Percentiles rank a stretch among this genome's conserved stretches.
Conservation (phyloP, 495 filamentous ascomycete genomes). For the Neurospora sp. region DNA sequence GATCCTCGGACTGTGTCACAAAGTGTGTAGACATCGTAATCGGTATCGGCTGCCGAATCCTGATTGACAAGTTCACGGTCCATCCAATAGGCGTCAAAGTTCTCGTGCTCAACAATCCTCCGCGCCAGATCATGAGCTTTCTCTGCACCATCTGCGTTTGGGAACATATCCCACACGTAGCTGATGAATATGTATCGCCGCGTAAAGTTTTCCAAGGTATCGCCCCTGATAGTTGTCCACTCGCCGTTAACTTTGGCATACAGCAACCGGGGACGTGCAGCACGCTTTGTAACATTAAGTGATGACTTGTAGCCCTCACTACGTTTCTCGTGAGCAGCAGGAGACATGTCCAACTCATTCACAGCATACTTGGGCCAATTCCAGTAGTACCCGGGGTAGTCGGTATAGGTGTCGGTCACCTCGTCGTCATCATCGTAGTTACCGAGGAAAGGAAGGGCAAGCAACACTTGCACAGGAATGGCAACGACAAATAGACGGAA, state of each 20-base stretch:
- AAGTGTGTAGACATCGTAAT: conserved; percentile 9
- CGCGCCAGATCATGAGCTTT: background rate
- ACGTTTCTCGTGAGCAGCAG: background rate
- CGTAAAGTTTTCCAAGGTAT: background rate
- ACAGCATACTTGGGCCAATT: background rate
- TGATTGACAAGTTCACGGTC: background rate
- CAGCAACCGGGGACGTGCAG: background rate
- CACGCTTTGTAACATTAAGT: background rate
- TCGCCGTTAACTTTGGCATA: background rate
- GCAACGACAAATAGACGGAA: background rate
- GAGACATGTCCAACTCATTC: background rate
- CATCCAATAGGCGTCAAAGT: background rate
- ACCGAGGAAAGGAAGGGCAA: background rate
- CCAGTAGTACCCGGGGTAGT: background rate
- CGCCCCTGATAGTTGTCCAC: background rate
- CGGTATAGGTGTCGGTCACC: background rate
- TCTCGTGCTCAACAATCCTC: background rate
- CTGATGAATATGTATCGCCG: background rate
- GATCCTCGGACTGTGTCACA: conserved; percentile 9
- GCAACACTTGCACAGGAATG: background rate
- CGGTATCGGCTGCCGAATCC: background rate
- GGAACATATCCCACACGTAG: background rate
- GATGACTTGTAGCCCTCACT: background rate
- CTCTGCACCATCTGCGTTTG: background rate
- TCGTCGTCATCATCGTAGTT: background rate